Base-by-base conservation (phyloP, 2,329 filamentous ascomycete genomes). In the Cladosporium sp. region DNA sequence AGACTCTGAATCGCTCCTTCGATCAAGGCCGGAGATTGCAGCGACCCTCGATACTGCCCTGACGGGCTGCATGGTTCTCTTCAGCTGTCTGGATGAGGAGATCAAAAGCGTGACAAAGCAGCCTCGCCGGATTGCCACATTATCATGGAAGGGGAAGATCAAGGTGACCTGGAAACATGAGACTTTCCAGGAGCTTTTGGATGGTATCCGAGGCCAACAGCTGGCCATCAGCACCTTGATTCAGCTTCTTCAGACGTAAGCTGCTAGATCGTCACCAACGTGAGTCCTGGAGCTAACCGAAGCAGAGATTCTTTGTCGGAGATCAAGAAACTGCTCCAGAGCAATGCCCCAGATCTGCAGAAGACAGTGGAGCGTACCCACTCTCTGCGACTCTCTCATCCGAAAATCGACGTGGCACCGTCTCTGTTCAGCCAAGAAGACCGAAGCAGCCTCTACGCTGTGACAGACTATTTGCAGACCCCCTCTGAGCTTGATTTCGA, bases 21-120 rank as follows among this genome's bases (percentile, higher is more conserved):
- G 56, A 26, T 59, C 56, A 16, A 44, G 33, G 10, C 56, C 56
- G 7, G 56, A 59, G 8, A 26, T 59, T 6, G 33, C 56, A 2
- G 56, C 21, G 1, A 59, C 56, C 1, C 37, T 59, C 2, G 56
- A 59, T n/a, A 59, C 31, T 23, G n/a, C 33, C 14, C 12, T 59
- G 56, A 59, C 56, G 8, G 56, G 56, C 37, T 59, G 56, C 21
- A 26, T 40, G 56, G 56, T 59, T 1, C n/a, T 59, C 18, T 59
- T 59, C 56, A 44, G 33, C 8, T 59, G 56, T 11, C 33, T 59
- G 4, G 56, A 59, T 28, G 56, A 59, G 35, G 56, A 44, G 56
- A 59, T 59, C 11, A 16, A 28, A 5, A 46, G 44, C 4, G 33
- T 59, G 14, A 18, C 56, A 37, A 26, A 29, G 33, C 26, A 26